Percentiles rank a stretch among this genome's conserved stretches.
Conservation (phyloP, 345 rosid genomes). For the Salix suchowensis region DNA sequence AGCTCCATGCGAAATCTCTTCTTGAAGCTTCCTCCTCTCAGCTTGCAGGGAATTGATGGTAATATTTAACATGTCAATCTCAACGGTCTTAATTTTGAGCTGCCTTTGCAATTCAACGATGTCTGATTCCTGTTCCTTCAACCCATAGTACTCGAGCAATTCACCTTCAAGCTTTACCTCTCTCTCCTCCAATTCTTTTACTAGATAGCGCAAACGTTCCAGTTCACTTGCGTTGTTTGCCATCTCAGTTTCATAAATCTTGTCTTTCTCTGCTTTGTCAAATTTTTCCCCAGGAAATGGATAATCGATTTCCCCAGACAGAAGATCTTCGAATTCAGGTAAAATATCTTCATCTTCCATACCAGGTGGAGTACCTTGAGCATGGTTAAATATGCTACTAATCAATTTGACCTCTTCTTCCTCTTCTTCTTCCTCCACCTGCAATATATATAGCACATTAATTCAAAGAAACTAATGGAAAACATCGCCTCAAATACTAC, state of each 20-base stretch:
- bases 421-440: slow-evolving; percentile 69
- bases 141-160: slow-evolving; percentile 83
- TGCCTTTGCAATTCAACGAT: slow-evolving; percentile 72
- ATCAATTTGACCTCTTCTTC: slow-evolving; percentile 92
- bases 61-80: slow-evolving; percentile 84
- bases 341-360: slow-evolving; percentile 56
- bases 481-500: slow-evolving; percentile 1
- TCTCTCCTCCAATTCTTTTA: slow-evolving; percentile 79
- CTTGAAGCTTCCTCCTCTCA: slow-evolving; percentile 88
- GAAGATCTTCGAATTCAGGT: slow-evolving; percentile 76
- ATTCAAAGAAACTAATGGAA: neutral
- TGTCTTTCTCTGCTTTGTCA: slow-evolving; percentile 55
- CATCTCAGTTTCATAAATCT: slow-evolving; percentile 59
- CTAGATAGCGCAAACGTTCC: slow-evolving; percentile 62
- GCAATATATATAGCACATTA: slow-evolving; percentile 13
- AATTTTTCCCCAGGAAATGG: slow-evolving; percentile 49
- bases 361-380: slow-evolving; percentile 37
- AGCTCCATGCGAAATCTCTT: slow-evolving; percentile 50
- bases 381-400: slow-evolving; percentile 61
- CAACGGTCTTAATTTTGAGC: slow-evolving; percentile 88
- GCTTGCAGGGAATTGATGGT: slow-evolving; percentile 79
- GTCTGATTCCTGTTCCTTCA: slow-evolving; percentile 87
- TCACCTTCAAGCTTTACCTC: slow-evolving; percentile 95
- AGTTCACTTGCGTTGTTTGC: slow-evolving; percentile 70
- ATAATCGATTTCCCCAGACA: slow-evolving; percentile 77